Evolutionary conservation across 805 yeast species (phyloP).

Genomic region (Zygosaccharomyces gambellarensis): DNA sequence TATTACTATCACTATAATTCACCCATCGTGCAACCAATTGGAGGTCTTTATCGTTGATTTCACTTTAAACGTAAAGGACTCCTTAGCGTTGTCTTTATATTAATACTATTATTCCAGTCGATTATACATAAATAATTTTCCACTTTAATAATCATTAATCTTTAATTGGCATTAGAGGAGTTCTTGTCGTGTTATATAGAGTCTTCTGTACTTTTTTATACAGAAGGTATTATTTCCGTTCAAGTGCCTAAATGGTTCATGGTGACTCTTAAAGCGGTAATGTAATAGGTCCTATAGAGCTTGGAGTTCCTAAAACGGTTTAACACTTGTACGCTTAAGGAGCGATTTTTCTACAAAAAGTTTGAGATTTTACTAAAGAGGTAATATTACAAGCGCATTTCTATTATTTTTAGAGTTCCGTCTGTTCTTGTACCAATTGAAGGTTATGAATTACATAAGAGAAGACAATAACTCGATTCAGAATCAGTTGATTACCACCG

Average conservation of each 20-base stretch:
- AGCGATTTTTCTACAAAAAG: not conserved
- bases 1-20: not conserved
- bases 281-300: not conserved
- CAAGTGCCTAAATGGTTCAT: not conserved
- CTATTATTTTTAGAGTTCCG: not conserved
- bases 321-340: not conserved
- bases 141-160: not conserved
- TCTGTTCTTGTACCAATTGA: not conserved
- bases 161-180: not conserved
- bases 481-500: no score
- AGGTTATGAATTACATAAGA: no score
- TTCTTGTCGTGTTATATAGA: no score
- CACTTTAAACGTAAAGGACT: not conserved
- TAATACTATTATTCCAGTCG: not conserved
- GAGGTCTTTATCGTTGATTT: not conserved
- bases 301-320: not conserved
- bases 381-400: not conserved
- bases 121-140: not conserved
- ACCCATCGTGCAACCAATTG: no score
- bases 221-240: no score
- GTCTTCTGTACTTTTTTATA: no score
- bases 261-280: not conserved
- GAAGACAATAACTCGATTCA: no score
- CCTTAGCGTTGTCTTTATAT: not conserved
- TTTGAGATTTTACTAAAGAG: not conserved